Percentiles rank a stretch among this genome's conserved stretches.
These are phyloP conservation scores for Wickerhamomyces mucosus DNA, from an alignment of 805 yeast species.

Conservation along the genomic window DNA sequence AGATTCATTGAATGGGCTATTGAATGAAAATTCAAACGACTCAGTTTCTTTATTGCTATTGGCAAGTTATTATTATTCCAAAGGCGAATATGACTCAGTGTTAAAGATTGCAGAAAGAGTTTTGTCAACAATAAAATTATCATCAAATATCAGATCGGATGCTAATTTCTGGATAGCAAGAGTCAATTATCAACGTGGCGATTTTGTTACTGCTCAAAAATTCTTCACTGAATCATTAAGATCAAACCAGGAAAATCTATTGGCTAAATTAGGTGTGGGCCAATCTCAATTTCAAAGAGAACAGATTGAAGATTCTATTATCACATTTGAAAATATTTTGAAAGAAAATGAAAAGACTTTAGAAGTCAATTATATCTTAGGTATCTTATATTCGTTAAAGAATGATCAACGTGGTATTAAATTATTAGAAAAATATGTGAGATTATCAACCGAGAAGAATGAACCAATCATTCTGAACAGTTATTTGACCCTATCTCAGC, in stretches of 20 bases:
- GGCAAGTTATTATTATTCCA: slow-evolving; percentile 65
- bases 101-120: slow-evolving; percentile 46
- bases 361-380: slow-evolving; percentile 70
- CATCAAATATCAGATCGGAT: slow-evolving; percentile 42
- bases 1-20: slow-evolving; percentile 26
- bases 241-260: slow-evolving; percentile 50
- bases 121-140: slow-evolving; percentile 27
- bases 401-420: slow-evolving; percentile 44
- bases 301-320: slow-evolving; percentile 71
- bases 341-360: slow-evolving; percentile 57
- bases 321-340: slow-evolving; percentile 70
- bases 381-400: slow-evolving; percentile 51
- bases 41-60: slow-evolving; percentile 57
- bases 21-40: slow-evolving; percentile 35
- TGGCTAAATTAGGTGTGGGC: slow-evolving; percentile 76
- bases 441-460: slow-evolving; percentile 44
- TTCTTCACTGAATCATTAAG: slow-evolving; percentile 65
- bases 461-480: slow-evolving; percentile 60
- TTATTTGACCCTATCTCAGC: slow-evolving; percentile 53
- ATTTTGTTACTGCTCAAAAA: slow-evolving; percentile 61
- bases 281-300: slow-evolving; percentile 74
- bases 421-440: slow-evolving; percentile 61
- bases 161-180: slow-evolving; percentile 83
- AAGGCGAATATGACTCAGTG: slow-evolving; percentile 48
- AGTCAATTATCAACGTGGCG: slow-evolving; percentile 48